Conservation (phyloP, 1,139 yeast genomes). For the Chernovozyma aurita region DNA sequence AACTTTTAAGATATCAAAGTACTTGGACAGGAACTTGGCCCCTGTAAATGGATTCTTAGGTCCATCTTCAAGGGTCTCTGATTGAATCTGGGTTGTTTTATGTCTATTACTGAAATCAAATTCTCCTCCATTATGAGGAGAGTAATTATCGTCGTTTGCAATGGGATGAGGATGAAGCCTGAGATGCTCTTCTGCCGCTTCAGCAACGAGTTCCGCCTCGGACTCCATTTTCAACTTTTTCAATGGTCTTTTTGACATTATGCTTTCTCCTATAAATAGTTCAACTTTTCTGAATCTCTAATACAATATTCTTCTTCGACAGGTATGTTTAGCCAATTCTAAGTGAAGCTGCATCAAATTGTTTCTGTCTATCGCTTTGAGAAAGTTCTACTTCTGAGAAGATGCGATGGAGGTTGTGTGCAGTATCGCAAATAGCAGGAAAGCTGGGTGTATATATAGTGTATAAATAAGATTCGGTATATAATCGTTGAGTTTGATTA, state of each 20-base stretch:
- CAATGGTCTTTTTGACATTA: slow-evolving; percentile 10
- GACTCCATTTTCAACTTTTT: slow-evolving; percentile 38
- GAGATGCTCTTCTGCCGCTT: slow-evolving; percentile 47
- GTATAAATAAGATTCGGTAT: too few relatives aligned
- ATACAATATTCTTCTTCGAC: too few relatives aligned
- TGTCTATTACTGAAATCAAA: slow-evolving; percentile 55
- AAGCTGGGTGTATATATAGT: too few relatives aligned
- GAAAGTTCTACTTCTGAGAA: too few relatives aligned
- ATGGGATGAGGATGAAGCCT: slow-evolving; percentile 29
- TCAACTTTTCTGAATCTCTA: too few relatives aligned
- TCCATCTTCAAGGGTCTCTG: slow-evolving; percentile 60
- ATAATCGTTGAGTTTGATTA: too few relatives aligned
- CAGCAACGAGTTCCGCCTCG: slow-evolving; percentile 52
- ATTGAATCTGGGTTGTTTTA: slow-evolving; percentile 70
- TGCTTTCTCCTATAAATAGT: too few relatives aligned
- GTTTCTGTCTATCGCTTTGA: too few relatives aligned
- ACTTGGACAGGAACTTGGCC: slow-evolving; percentile 51
- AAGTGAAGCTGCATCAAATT: too few relatives aligned
- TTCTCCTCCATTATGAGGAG: slow-evolving; percentile 49
- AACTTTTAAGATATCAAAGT: slow-evolving; percentile 68
- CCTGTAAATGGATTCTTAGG: slow-evolving; percentile 79
- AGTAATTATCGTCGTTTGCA: slow-evolving; percentile 9
- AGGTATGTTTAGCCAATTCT: too few relatives aligned
- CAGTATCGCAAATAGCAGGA: too few relatives aligned
- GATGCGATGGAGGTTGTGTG: too few relatives aligned